Conservation (phyloP, 768 basidiomycete genomes). For the Tulasnella sp. region DNA sequence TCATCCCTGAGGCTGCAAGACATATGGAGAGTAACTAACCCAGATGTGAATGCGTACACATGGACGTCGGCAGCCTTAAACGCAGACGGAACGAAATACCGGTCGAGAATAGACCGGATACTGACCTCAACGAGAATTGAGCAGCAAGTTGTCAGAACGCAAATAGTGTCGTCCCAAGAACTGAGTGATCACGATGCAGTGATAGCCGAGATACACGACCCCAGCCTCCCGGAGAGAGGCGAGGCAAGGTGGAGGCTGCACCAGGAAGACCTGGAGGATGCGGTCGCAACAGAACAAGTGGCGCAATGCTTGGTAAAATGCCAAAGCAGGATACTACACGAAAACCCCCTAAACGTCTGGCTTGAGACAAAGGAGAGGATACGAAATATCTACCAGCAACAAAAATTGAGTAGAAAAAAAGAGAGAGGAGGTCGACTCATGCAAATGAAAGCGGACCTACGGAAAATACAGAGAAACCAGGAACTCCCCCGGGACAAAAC, state of each 20-base stretch:
- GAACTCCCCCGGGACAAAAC: background rate
- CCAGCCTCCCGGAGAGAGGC: background rate
- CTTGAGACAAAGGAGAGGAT: background rate
- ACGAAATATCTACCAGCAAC: background rate
- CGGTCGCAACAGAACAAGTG: background rate
- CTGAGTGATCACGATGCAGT: background rate
- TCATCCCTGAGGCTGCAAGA: background rate
- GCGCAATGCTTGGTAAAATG: background rate
- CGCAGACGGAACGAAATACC: background rate
- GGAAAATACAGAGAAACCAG: background rate
- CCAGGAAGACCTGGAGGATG: background rate
- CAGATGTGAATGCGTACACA: background rate
- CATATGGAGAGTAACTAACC: background rate
- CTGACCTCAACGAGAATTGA: background rate
- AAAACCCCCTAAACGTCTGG: background rate
- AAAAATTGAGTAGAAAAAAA: background rate
- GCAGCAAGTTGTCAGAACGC: background rate
- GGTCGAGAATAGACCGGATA: background rate
- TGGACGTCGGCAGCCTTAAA: background rate
- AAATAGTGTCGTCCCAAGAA: background rate
- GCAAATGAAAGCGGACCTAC: background rate
- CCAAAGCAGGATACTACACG: background rate
- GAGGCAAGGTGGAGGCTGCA: background rate
- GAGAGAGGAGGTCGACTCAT: background rate
- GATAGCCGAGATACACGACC: background rate